These are phyloP conservation scores for Scheffersomyces cryptocercus DNA, from an alignment of 1,139 yeast genomes.

Conservation along the genomic window DNA sequence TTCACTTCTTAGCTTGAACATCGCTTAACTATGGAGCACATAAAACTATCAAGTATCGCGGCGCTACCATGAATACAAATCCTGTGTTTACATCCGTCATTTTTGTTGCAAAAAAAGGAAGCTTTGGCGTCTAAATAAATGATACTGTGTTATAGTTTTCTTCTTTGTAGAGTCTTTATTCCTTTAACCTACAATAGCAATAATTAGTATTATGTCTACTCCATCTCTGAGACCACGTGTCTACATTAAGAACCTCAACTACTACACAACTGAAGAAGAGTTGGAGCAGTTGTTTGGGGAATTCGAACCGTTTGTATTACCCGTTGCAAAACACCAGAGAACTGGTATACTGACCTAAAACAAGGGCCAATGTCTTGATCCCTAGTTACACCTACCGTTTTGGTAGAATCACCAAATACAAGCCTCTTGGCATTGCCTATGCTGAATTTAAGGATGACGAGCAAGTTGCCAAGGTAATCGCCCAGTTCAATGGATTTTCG, in stretches of 20 bases:
- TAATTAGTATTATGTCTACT: background rate
- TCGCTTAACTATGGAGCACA: too few species aligned
- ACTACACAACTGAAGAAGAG: slow-evolving; percentile 53
- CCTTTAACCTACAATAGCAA: background rate
- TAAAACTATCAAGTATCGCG: too few species aligned
- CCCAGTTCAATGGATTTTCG: slow-evolving; percentile 38
- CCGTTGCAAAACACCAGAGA: background rate
- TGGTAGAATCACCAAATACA: slow-evolving; percentile 35
- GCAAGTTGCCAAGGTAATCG: slow-evolving; percentile 49
- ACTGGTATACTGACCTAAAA: background rate
- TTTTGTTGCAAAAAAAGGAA: background rate
- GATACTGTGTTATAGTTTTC: background rate
- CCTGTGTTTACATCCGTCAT: too few species aligned
- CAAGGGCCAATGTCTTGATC: slow-evolving; percentile 43
- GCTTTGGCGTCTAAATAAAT: background rate
- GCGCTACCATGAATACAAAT: too few species aligned
- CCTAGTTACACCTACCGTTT: slow-evolving; percentile 58
- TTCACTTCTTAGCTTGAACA: too few species aligned
- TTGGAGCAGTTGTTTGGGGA: slow-evolving; percentile 43
- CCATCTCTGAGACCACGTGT: slow-evolving; percentile 21
- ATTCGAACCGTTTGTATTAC: slow-evolving; percentile 20
- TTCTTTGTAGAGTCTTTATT: background rate
- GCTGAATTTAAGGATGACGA: slow-evolving; percentile 57
- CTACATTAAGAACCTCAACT: slow-evolving; percentile 55
- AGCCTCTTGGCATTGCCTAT: slow-evolving; percentile 65